These are phyloP conservation scores for Exophiala spinifera DNA, from an alignment of 2,329 filamentous ascomycete genomes.

Conservation along the genomic window DNA sequence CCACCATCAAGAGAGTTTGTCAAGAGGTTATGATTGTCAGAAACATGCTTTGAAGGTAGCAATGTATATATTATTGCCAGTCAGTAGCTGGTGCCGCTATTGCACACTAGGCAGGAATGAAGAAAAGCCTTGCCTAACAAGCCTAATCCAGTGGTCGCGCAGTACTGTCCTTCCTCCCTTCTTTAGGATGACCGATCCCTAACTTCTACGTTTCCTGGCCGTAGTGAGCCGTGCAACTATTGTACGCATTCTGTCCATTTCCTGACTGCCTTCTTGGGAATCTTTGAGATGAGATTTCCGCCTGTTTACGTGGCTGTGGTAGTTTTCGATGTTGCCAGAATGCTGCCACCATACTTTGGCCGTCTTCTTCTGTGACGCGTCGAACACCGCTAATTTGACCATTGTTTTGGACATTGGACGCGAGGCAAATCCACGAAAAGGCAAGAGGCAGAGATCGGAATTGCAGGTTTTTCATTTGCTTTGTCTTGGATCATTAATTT, in stretches of 20 bases:
- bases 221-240: too few species aligned
- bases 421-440: neutral
- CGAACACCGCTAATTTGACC: too few species aligned
- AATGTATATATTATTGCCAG: conserved; percentile 22
- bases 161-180: too few species aligned
- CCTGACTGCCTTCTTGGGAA: too few species aligned
- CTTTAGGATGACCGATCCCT: too few species aligned
- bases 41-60: neutral
- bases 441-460: neutral
- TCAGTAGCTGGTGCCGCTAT: neutral
- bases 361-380: too few species aligned
- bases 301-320: too few species aligned
- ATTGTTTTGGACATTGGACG: neutral
- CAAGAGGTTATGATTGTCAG: conserved; percentile 25
- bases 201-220: too few species aligned
- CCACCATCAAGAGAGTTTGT: conserved; percentile 33
- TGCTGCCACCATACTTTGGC: too few species aligned
- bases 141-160: neutral
- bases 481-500: conserved; percentile 23
- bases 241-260: too few species aligned
- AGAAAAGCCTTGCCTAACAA: conserved; percentile 11
- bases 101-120: neutral
- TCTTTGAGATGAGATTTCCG: too few species aligned
- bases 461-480: conserved; percentile 13
- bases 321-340: too few species aligned